phyloP scores from a whole-genome alignment of 306 rosid genomes.

The Dryas drummondii region DNA sequence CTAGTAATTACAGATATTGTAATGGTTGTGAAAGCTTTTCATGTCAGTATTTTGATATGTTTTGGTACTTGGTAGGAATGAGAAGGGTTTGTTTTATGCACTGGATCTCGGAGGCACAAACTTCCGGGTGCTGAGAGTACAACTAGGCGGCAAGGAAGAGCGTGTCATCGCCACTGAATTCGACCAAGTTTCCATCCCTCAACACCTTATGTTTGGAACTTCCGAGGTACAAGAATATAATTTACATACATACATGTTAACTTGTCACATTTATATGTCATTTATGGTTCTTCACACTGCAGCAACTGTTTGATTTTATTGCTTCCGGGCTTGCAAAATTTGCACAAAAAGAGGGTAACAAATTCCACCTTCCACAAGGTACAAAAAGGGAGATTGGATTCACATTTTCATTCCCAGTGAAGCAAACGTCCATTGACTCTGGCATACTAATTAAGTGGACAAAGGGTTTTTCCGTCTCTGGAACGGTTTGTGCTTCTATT shows the following conservation, averaged over 20 bases:
- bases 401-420: conserved; percentile 95
- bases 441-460: conserved; percentile 96
- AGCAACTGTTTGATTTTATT: conserved; percentile 90
- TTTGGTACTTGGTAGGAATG: conserved; percentile 59
- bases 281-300: conserved; percentile 3
- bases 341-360: conserved; percentile 54
- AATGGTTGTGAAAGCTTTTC: no score
- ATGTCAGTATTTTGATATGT: not conserved
- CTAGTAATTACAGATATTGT: no score
- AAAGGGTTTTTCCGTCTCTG: conserved; percentile 87
- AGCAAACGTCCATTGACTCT: conserved; percentile 79
- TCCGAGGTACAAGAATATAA: conserved; percentile 40
- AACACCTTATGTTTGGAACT: conserved; percentile 67
- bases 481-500: conserved; percentile 53
- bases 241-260: not conserved
- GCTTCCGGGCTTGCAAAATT: conserved; percentile 71
- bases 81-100: conserved; percentile 85
- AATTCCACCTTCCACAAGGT: conserved; percentile 51
- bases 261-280: not conserved
- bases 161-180: conserved; percentile 74
- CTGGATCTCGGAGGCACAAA: conserved; percentile 97
- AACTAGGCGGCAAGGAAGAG: conserved; percentile 72
- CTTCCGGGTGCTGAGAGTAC: conserved; percentile 84
- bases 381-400: conserved; percentile 80
- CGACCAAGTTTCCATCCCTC: conserved; percentile 80